Evolutionary conservation across 2,329 filamentous ascomycete genomes (phyloP).

Genomic region (Coniochaeta sp.): DNA sequence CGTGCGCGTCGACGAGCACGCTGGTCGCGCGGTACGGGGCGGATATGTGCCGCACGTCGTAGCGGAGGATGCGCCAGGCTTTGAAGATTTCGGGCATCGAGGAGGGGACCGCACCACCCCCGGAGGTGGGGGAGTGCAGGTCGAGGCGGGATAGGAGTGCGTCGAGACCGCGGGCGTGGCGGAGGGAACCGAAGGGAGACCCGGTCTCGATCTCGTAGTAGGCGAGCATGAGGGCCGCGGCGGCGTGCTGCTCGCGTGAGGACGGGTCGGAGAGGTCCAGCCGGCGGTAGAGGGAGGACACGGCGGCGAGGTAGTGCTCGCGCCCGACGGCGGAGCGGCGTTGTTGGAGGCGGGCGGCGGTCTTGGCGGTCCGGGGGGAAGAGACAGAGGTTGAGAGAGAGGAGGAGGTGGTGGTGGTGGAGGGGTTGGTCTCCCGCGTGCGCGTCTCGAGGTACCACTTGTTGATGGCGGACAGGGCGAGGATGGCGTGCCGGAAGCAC

Average conservation of each 20-base stretch:
- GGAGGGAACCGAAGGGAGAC: neutral
- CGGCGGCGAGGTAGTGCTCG: neutral
- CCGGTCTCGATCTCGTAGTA: conserved; percentile 3
- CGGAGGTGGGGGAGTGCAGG: neutral
- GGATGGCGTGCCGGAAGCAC: conserved; percentile 2
- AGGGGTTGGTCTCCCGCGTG: neutral
- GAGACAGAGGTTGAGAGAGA: too few species aligned
- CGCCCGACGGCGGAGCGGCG: neutral
- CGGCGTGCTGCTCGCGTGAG: neutral
- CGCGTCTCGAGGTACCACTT: neutral
- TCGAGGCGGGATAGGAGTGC: neutral
- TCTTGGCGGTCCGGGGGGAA: too few species aligned
- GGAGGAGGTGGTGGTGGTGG: too few species aligned
- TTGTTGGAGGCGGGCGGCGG: neutral
- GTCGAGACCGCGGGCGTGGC: neutral
- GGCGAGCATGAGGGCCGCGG: neutral
- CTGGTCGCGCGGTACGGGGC: neutral
- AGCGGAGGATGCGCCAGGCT: conserved; percentile 1
- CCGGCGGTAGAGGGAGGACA: neutral
- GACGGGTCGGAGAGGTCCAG: neutral
- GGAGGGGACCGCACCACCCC: neutral
- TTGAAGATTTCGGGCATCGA: neutral
- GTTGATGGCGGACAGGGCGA: neutral
- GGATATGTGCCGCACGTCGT: neutral
- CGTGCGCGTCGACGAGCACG: neutral